A percentile compares a stretch with the other conserved stretches of the same genome.
phyloP scores from a whole-genome alignment of 352 stramenopile species.

The Globisporangium ultimum region DNA sequence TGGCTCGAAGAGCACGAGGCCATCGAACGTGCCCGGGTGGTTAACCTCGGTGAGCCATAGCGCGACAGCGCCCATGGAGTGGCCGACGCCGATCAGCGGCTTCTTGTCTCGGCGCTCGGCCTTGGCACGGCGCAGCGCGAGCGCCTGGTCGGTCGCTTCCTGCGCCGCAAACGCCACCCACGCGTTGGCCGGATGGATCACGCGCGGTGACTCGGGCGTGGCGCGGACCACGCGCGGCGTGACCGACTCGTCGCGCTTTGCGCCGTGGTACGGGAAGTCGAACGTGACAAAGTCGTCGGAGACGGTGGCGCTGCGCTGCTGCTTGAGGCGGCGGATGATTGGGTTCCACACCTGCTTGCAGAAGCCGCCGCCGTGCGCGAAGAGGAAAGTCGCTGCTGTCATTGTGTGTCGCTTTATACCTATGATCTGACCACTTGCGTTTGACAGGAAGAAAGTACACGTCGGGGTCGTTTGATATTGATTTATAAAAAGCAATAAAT shows the following conservation, averaged over 20 bases:
- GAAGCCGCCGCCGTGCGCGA: constrained; percentile 47
- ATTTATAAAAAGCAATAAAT: too few species aligned
- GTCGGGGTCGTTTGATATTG: too few species aligned
- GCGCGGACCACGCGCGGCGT: constrained; percentile 10
- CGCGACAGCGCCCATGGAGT: constrained; percentile 40
- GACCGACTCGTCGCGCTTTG: constrained; percentile 30
- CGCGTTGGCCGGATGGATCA: constrained; percentile 36
- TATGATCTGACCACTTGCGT: too few species aligned
- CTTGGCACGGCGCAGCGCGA: neutral
- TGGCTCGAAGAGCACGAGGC: constrained; percentile 39
- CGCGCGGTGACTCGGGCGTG: constrained; percentile 14
- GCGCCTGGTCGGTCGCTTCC: constrained; percentile 14
- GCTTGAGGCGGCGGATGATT: constrained; percentile 31
- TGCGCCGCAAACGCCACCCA: constrained; percentile 13
- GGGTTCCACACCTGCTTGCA: constrained; percentile 49
- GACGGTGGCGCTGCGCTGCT: constrained; percentile 19
- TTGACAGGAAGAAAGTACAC: too few species aligned
- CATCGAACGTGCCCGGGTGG: constrained; percentile 35
- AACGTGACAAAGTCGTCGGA: constrained; percentile 17
- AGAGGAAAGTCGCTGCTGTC: constrained; percentile 27
- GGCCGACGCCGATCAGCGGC: constrained; percentile 45
- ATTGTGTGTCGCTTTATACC: too few species aligned
- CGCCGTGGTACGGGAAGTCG: constrained; percentile 41
- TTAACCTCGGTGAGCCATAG: constrained; percentile 34
- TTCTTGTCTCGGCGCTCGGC: constrained; percentile 7